These are phyloP conservation scores for Penicillium samsonianum DNA, from an alignment of 495 filamentous ascomycete species.

Conservation along the genomic window DNA sequence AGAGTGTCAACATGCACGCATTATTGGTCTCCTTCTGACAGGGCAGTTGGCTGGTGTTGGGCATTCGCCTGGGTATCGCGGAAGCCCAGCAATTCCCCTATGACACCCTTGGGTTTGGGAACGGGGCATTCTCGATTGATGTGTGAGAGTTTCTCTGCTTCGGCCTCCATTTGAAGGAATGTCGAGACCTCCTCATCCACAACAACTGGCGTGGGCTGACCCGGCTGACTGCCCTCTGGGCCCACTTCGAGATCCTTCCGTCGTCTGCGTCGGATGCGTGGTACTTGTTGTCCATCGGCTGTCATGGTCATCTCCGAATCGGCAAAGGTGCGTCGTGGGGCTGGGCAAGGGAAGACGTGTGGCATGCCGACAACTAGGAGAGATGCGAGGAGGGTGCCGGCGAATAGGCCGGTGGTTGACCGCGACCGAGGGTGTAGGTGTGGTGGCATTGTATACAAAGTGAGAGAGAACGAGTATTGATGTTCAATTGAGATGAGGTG, in stretches of 20 bases:
- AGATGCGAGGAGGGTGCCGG: constrained; percentile 84
- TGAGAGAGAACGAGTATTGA: constrained; percentile 5
- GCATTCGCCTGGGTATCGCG: constrained; percentile 20
- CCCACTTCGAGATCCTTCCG: constrained; percentile 35
- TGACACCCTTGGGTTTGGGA: constrained; percentile 74
- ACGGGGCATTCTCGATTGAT: constrained; percentile 67
- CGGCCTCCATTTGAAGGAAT: constrained; percentile 49
- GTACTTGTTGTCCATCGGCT: constrained; percentile 48
- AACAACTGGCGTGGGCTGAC: constrained; percentile 22
- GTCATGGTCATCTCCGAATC: constrained; percentile 62
- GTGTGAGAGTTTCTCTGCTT: constrained; percentile 40
- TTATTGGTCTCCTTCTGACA: constrained; percentile 20
- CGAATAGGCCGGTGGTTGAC: constrained; percentile 89
- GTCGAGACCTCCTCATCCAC: constrained; percentile 48
- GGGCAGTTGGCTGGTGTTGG: constrained; percentile 13
- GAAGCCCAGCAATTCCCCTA: constrained; percentile 76
- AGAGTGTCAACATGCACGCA: background rate
- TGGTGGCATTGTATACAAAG: constrained; percentile 66
- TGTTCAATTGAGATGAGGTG: constrained; percentile 8
- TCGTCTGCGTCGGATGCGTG: constrained; percentile 36
- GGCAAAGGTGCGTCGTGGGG: constrained; percentile 70
- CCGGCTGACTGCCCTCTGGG: constrained; percentile 21
- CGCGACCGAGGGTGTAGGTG: constrained; percentile 91
- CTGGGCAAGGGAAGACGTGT: constrained; percentile 91
- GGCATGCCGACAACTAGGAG: constrained; percentile 91